phyloP scores from a whole-genome alignment of 2,329 filamentous ascomycete genomes.

The Fusarium fujikuroi region DNA sequence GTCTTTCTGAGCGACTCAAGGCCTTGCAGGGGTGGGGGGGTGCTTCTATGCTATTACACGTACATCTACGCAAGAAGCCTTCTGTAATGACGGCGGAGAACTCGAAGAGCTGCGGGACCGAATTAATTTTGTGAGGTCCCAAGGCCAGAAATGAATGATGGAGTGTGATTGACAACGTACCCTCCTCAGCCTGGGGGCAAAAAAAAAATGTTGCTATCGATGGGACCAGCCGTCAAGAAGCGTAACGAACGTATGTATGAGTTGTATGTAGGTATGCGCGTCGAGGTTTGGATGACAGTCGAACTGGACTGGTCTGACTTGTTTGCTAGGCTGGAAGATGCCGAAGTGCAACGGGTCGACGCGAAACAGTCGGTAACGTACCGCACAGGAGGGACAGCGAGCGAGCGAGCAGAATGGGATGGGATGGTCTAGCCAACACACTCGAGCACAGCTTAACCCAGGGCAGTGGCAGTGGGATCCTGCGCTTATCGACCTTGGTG shows the following conservation, averaged over 20 bases:
- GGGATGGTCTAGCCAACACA: slow-evolving; percentile 21
- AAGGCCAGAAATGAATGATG: slow-evolving; percentile 43
- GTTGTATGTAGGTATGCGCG: slow-evolving; percentile 9
- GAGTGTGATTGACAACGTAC: slow-evolving; percentile 44
- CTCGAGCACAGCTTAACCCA: slow-evolving; percentile 29
- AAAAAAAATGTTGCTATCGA: slow-evolving; percentile 11
- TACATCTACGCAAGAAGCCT: slow-evolving; percentile 36
- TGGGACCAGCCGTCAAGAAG: slow-evolving; percentile 37
- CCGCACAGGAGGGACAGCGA: neutral
- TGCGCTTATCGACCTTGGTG: slow-evolving; percentile 48
- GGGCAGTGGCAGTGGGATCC: slow-evolving; percentile 43
- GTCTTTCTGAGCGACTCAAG: slow-evolving; percentile 43
- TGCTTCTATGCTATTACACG: slow-evolving; percentile 15
- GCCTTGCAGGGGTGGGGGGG: slow-evolving; percentile 27
- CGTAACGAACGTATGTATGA: slow-evolving; percentile 2
- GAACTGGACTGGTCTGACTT: slow-evolving; percentile 11
- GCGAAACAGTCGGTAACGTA: slow-evolving; percentile 19
- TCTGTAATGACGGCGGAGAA: slow-evolving; percentile 43
- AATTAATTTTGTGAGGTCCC: slow-evolving; percentile 49
- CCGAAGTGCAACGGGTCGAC: slow-evolving; percentile 29
- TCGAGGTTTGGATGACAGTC: slow-evolving; percentile 27
- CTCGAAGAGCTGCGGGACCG: slow-evolving; percentile 43
- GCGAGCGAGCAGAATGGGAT: slow-evolving; percentile 2
- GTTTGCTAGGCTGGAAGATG: slow-evolving; percentile 34
- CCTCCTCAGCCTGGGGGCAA: slow-evolving; percentile 39